Evolutionary conservation across 805 yeast genomes (phyloP).

Genomic region (Wickerhamomyces silvicola): DNA sequence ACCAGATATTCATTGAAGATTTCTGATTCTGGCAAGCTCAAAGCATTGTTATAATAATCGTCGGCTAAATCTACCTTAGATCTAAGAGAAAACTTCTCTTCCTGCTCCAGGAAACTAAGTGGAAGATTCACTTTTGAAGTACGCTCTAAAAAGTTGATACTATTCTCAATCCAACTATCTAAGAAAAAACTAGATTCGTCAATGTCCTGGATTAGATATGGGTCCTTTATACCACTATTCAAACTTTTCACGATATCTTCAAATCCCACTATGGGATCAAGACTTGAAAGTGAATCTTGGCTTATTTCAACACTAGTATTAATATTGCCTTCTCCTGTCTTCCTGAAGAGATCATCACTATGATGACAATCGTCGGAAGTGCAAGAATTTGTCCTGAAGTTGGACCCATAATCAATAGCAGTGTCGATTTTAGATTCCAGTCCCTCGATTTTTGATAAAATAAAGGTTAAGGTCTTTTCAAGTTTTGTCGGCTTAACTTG

Average conservation of each 20-base stretch:
- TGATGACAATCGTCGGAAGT: not conserved
- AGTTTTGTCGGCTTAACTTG: conserved; percentile 1
- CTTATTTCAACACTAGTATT: no score
- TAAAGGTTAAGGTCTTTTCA: not conserved
- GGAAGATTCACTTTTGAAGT: no score
- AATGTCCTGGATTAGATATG: not conserved
- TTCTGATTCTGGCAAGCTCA: not conserved
- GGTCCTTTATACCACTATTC: not conserved
- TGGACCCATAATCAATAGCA: not conserved
- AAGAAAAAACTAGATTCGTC: no score
- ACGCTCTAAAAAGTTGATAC: no score
- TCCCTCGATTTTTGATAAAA: not conserved
- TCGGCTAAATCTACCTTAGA: not conserved
- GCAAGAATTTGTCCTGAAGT: not conserved
- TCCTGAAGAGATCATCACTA: not conserved
- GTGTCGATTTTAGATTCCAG: not conserved
- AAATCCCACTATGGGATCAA: not conserved
- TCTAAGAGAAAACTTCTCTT: not conserved
- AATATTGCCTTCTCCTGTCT: no score
- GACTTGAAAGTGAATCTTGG: no score
- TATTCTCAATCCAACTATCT: no score
- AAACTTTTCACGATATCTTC: not conserved
- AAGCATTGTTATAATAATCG: no score
- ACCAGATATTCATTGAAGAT: not conserved
- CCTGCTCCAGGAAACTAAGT: not conserved